Conservation (phyloP, 106 monocot species). For the Dactylorhiza incarnata region DNA sequence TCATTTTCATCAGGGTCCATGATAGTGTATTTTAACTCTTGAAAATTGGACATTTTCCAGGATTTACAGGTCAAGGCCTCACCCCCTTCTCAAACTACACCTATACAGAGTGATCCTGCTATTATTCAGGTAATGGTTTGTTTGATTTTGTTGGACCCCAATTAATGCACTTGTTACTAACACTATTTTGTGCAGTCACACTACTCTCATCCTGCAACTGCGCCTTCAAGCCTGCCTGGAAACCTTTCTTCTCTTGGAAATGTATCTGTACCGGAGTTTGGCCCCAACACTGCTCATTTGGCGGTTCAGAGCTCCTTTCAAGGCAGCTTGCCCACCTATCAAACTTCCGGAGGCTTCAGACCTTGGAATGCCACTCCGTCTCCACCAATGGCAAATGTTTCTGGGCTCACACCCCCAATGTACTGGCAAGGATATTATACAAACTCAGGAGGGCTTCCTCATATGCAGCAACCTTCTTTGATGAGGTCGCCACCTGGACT, state of each 20-base stretch:
- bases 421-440: slow-evolving; percentile 59
- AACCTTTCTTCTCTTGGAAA: slow-evolving; percentile 31
- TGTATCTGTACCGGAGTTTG: slow-evolving; percentile 19
- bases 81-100: slow-evolving; percentile 41
- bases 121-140: slow-evolving; percentile 45
- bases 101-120: slow-evolving; percentile 57
- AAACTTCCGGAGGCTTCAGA: slow-evolving; percentile 36
- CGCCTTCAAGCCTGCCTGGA: slow-evolving; percentile 12
- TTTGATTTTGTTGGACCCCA: not conserved
- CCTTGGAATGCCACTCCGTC: slow-evolving; percentile 38
- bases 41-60: slow-evolving; percentile 29
- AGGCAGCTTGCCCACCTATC: slow-evolving; percentile 34
- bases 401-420: slow-evolving; percentile 44
- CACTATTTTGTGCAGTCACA: slow-evolving; percentile 43
- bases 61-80: slow-evolving; percentile 79
- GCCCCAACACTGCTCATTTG: slow-evolving; percentile 21
- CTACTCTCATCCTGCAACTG: slow-evolving; percentile 36
- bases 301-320: slow-evolving; percentile 31
- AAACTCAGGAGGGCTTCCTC: slow-evolving; percentile 31
- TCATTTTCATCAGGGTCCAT: not conserved
- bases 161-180: not conserved
- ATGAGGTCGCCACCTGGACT: slow-evolving; percentile 34
- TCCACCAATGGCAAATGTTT: slow-evolving; percentile 26
- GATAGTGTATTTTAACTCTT: not conserved
- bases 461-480: slow-evolving; percentile 37